Conservation (phyloP, 1,284 basidiomycete species). For the Pseudozyma pruni region DNA sequence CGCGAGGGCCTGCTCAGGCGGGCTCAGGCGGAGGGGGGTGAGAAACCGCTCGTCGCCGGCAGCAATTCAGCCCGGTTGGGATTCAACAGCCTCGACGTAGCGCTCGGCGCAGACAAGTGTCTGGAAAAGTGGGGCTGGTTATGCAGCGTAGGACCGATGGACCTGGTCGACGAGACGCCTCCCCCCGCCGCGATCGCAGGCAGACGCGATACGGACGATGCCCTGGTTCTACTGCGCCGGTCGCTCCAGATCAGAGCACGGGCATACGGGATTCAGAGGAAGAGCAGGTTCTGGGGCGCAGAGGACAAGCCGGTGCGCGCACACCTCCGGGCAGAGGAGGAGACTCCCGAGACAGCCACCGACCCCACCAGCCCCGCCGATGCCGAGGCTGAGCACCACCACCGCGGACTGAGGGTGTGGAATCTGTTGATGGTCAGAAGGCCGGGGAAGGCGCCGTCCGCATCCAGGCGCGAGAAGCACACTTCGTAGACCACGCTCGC, state of each 20-base stretch:
- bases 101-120: conserved; percentile 10
- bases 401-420: conserved; percentile 35
- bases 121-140: conserved; percentile 43
- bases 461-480: conserved; percentile 6
- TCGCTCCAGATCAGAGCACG: conserved; percentile 37
- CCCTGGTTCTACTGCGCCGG: conserved; percentile 20
- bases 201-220: conserved; percentile 49
- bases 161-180: conserved; percentile 52
- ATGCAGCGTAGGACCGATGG: conserved; percentile 40
- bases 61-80: too few species aligned
- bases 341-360: conserved; percentile 11
- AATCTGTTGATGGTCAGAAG: conserved; percentile 36
- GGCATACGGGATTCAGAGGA: conserved; percentile 29
- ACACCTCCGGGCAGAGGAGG: conserved; percentile 10
- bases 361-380: conserved; percentile 14
- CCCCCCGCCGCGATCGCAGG: conserved; percentile 59
- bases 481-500: not conserved
- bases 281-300: conserved; percentile 35
- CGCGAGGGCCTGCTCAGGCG: conserved; percentile 4
- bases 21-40: not conserved
- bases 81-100: conserved; percentile 8
- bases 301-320: conserved; percentile 22
- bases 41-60: too few species aligned
- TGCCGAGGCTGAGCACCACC: conserved; percentile 5
- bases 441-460: conserved; percentile 2